Base-by-base conservation (phyloP, 1,284 basidiomycete species). In the Takashimella koratensis region DNA sequence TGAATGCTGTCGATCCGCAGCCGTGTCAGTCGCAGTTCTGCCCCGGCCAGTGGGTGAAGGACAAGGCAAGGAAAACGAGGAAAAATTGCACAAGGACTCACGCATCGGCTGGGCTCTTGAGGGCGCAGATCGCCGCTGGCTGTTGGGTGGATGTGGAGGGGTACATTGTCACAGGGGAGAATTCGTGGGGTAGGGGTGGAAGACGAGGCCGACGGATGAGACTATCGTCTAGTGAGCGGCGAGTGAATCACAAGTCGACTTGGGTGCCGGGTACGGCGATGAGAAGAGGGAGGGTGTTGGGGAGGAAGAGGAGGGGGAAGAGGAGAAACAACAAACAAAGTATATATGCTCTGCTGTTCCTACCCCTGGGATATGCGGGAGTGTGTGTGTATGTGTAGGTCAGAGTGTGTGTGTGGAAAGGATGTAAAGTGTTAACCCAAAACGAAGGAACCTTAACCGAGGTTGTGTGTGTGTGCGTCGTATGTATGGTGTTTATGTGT, bases 1-100 rank as follows among this genome's bases (percentile, higher is more conserved):
- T 96, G 86, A 30, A 97, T 71, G 13, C 71, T 74, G 52, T 1
- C 22, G 21, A 19, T 19, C 39, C 23, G 43, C 19, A 11, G 16
- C 20, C n/a, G n/a, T n/a, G n/a, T n/a, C n/a, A n/a, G n/a, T n/a
- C n/a, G n/a, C n/a, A n/a, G n/a, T n/a, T n/a, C n/a, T n/a, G n/a
- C n/a, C n/a, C n/a, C n/a, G n/a, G n/a, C n/a, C n/a, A n/a, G n/a
- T n/a, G n/a, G n/a, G n/a, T n/a, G n/a, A n/a, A n/a, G n/a, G n/a
- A n/a, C n/a, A n/a, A n/a, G n/a, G n/a, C n/a, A n/a, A n/a, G n/a
- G n/a, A n/a, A n/a, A n/a, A n/a, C n/a, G n/a, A n/a, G n/a, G n/a
- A n/a, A 13, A 26, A 25, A n/a, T 2, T n/a, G 1, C 20, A 19
- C 8, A 25, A 27, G 16, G n/a, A 70, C 72, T 62, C 50, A 73